Conservation (phyloP, 768 basidiomycete species). For the Psilocybe subaeruginosa region DNA sequence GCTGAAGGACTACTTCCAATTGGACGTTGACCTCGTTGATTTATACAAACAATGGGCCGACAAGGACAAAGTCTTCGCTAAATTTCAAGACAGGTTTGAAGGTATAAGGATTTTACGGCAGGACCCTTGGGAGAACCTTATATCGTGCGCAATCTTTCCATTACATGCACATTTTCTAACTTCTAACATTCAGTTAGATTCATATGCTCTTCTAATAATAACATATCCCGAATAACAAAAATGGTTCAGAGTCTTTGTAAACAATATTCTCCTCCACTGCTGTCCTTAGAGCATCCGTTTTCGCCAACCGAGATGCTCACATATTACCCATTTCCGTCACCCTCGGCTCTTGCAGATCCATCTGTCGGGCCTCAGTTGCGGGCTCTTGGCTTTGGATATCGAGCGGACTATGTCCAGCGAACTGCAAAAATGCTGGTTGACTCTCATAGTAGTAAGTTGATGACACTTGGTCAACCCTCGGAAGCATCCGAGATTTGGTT, state of each 20-base stretch:
- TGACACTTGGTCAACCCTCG: slow-evolving; percentile 18
- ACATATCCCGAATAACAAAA: slow-evolving; percentile 91
- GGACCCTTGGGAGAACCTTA: slow-evolving; percentile 94
- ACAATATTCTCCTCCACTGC: slow-evolving; percentile 71
- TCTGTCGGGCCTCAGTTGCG: slow-evolving; percentile 69
- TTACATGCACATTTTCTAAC: not conserved
- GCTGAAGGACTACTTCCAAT: slow-evolving; percentile 89
- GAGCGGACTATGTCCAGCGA: slow-evolving; percentile 85
- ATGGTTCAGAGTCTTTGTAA: slow-evolving; percentile 87
- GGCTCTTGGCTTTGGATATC: slow-evolving; percentile 91
- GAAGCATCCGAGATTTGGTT: slow-evolving; percentile 70
- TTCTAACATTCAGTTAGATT: slow-evolving; percentile 55
- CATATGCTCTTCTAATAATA: slow-evolving; percentile 98
- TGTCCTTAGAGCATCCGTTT: slow-evolving; percentile 46
- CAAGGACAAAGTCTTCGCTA: slow-evolving; percentile 76
- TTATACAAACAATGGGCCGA: slow-evolving; percentile 80
- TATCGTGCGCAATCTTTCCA: slow-evolving; percentile 67
- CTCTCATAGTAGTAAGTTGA: slow-evolving; percentile 37
- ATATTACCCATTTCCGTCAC: slow-evolving; percentile 88
- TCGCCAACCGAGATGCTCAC: slow-evolving; percentile 27
- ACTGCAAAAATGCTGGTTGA: slow-evolving; percentile 81
- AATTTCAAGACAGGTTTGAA: slow-evolving; percentile 61
- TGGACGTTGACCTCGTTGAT: slow-evolving; percentile 68
- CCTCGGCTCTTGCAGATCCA: slow-evolving; percentile 62
- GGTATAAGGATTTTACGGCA: slow-evolving; percentile 90